A percentile compares a stretch with the other conserved stretches of the same genome.
phyloP scores from a whole-genome alignment of 257 asterid species.

The Scutellaria barbata region DNA sequence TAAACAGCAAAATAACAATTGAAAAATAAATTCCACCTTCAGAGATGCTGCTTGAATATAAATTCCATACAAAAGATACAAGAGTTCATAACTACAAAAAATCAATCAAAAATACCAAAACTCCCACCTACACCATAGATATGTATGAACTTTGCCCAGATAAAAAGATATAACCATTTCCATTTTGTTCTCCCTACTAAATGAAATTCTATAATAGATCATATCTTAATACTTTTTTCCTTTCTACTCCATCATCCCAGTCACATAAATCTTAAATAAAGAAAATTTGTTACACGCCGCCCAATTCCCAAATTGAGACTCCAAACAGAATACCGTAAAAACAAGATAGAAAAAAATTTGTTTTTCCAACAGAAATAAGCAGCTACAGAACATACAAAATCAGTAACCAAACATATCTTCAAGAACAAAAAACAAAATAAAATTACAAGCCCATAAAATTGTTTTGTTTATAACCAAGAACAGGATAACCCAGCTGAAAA shows the following conservation, averaged over 20 bases:
- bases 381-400: slow-evolving; percentile 6
- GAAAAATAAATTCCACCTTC: slow-evolving; percentile 11
- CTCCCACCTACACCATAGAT: slow-evolving; percentile 10
- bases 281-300: slow-evolving; percentile 20
- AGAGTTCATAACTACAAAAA: not conserved
- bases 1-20: slow-evolving; percentile 30
- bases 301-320: slow-evolving; percentile 33
- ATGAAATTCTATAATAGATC: slow-evolving; percentile 5
- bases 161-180: not conserved
- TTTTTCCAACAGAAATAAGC: slow-evolving; percentile 12
- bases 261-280: not conserved
- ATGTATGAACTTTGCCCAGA: not conserved
- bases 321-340: slow-evolving; percentile 8
- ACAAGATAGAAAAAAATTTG: not conserved
- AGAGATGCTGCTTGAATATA: slow-evolving; percentile 10
- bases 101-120: slow-evolving; percentile 3
- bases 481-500: slow-evolving; percentile 29
- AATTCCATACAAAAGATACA: not conserved
- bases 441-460: slow-evolving; percentile 16
- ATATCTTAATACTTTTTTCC: slow-evolving; percentile 4
- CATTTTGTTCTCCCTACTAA: slow-evolving; percentile 5
- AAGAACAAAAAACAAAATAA: slow-evolving; percentile 5
- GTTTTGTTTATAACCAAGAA: slow-evolving; percentile 2
- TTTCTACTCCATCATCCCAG: slow-evolving; percentile 22
- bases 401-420: slow-evolving; percentile 26